These are phyloP conservation scores for Termitomyces sp. DNA, from an alignment of 768 basidiomycete species.

Conservation along the genomic window DNA sequence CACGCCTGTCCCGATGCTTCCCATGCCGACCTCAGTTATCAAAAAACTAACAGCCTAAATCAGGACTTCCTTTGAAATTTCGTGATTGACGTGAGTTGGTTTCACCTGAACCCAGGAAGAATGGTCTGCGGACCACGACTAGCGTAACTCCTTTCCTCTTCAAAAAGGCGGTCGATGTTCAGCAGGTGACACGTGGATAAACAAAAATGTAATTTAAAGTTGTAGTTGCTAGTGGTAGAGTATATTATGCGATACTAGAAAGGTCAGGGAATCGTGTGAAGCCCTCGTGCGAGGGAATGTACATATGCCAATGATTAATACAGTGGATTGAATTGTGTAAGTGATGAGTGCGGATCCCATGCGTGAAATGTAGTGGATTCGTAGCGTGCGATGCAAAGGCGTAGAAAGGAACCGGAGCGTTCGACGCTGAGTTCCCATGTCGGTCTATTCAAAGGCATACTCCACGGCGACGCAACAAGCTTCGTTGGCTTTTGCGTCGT, in stretches of 20 bases:
- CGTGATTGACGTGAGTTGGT: conserved; percentile 5
- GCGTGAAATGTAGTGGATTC: conserved; percentile 3
- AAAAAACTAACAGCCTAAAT: conserved; percentile 5
- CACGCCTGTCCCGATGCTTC: conserved; percentile 11
- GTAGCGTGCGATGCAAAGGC: conserved; percentile 6
- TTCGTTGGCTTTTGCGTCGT: conserved; percentile 47
- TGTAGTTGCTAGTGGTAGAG: conserved; percentile 8
- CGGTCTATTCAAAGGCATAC: conserved; percentile 56
- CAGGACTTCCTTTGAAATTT: conserved; percentile 6
- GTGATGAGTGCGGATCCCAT: conserved; percentile 7
- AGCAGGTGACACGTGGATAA: conserved; percentile 2
- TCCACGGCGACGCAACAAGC: conserved; percentile 72
- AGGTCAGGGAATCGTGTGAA: conserved; percentile 3
- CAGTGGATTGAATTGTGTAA: conserved; percentile 14
- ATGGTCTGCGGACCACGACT: conserved; percentile 4
- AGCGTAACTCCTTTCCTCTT: background rate
- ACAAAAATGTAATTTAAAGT: conserved; percentile 8
- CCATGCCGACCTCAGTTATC: conserved; percentile 8
- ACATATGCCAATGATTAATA: conserved; percentile 16
- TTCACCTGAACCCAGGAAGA: conserved; percentile 1
- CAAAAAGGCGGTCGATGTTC: background rate
- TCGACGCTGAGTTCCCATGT: background rate
- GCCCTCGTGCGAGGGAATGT: conserved; percentile 5
- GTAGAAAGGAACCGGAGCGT: conserved; percentile 3
- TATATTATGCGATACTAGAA: conserved; percentile 12